Base-by-base conservation (phyloP, 2,329 filamentous ascomycete species). In the Alternaria atra region DNA sequence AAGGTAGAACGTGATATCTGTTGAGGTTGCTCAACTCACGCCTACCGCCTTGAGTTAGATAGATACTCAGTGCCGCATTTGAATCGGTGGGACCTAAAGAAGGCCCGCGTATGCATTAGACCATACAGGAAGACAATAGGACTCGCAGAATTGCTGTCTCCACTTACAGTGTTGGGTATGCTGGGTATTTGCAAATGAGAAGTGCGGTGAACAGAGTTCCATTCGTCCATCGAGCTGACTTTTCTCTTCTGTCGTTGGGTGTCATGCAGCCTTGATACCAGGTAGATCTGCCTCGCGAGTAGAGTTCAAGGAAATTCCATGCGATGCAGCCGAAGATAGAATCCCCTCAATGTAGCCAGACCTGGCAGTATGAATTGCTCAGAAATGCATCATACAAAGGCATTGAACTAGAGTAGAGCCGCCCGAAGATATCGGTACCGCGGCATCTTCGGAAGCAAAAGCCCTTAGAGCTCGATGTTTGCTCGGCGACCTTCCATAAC, bases 1-100 rank as follows among this genome's bases (percentile, higher is more conserved):
- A 60, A 52, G 46, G 43, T 55, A 53, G 32, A 60, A 43, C 52
- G 52, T 32, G 46, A 52, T 48, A 35, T 51, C 50, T 54, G 42
- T 50, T 53, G 57, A 44, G 25, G 23, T 30, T 32, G 37, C 42
- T 17, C 37, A 44, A 42, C 39, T 42, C 34, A 58, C 50, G 52
- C 54, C 29, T 52, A 34, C 32, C 34, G 46, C 40, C 46, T 40
- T 46, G 20, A 34, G 40, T 56, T 55, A 40, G 29, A 47, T 43
- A 40, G 23, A 34, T 30, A 44, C 23, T n/a, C 25, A 32, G 25
- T 37, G 50, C 51, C 40, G 34, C 35, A 30, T 25, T 42, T n/a
- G 47, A 46, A 52, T 56, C 17, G 27, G 35, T 15, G 47, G 39
- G 47, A 47, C 40, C 53, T 43, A 57, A 43, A 48, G 8, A 27